These are phyloP conservation scores for Boletus sp. DNA, from an alignment of 768 basidiomycete species.

Conservation along the genomic window DNA sequence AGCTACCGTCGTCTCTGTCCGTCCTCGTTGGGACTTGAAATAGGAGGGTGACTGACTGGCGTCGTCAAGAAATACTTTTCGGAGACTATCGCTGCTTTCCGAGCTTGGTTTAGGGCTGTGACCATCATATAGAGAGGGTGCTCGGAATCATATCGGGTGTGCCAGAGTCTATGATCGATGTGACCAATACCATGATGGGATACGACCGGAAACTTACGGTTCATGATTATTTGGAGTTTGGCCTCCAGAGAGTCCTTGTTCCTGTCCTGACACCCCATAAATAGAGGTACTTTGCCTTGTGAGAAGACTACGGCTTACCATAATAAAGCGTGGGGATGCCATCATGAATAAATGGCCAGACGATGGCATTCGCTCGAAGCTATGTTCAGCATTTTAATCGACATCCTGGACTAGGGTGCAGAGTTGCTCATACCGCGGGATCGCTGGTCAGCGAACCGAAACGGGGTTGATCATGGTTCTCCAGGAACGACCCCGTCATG, in stretches of 20 bases:
- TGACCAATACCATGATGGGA: neutral
- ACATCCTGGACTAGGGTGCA: too few species aligned
- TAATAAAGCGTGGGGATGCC: slow-evolving; percentile 53
- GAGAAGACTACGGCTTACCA: slow-evolving; percentile 23
- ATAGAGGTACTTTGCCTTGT: neutral
- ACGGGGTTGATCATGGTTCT: slow-evolving; percentile 55
- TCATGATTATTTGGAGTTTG: slow-evolving; percentile 48
- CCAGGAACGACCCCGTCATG: slow-evolving; percentile 46
- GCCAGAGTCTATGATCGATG: slow-evolving; percentile 51
- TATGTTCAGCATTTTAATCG: slow-evolving; percentile 12
- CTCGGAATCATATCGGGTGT: slow-evolving; percentile 49
- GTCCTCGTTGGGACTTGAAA: neutral
- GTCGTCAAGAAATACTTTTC: slow-evolving; percentile 46
- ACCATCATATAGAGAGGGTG: slow-evolving; percentile 48
- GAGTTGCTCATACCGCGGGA: slow-evolving; percentile 31
- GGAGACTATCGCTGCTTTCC: slow-evolving; percentile 46
- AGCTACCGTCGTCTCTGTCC: neutral
- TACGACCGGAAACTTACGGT: slow-evolving; percentile 33
- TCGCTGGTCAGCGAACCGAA: slow-evolving; percentile 44
- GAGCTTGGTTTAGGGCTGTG: slow-evolving; percentile 47
- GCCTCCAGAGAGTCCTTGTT: slow-evolving; percentile 47
- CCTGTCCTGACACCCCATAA: slow-evolving; percentile 36
- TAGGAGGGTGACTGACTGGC: slow-evolving; percentile 32
- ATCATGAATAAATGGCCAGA: slow-evolving; percentile 49
- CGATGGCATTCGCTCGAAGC: slow-evolving; percentile 46